These are phyloP conservation scores for Lachancea kluyveri DNA, from an alignment of 805 yeast genomes.

Conservation along the genomic window DNA sequence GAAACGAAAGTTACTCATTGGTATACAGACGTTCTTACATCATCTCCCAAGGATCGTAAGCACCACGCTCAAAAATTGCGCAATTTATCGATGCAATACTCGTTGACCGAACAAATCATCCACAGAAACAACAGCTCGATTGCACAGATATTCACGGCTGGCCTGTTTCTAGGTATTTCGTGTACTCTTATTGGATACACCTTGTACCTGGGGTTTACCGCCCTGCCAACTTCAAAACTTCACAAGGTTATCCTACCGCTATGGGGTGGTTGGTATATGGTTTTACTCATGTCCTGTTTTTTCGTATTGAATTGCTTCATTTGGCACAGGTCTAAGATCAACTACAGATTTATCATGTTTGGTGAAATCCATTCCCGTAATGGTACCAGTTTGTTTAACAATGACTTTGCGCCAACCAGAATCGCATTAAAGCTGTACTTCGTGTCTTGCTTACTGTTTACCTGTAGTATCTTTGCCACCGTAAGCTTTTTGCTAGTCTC, in stretches of 20 bases:
- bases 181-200: conserved; percentile 63
- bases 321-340: conserved; percentile 72
- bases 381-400: conserved; percentile 32
- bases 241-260: conserved; percentile 64
- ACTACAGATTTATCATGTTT: conserved; percentile 79
- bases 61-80: conserved; percentile 22
- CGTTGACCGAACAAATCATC: conserved; percentile 29
- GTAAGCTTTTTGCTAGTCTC: conserved; percentile 65
- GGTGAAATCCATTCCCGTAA: conserved; percentile 69
- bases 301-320: conserved; percentile 65
- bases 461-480: conserved; percentile 61
- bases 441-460: conserved; percentile 52
- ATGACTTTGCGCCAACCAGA: conserved; percentile 32
- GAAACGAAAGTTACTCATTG: conserved; percentile 33
- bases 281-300: conserved; percentile 52
- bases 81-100: conserved; percentile 25
- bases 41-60: conserved; percentile 23
- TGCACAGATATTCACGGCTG: conserved; percentile 50
- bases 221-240: conserved; percentile 34
- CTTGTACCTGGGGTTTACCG: conserved; percentile 43
- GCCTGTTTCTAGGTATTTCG: conserved; percentile 63
- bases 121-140: conserved; percentile 30
- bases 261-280: conserved; percentile 86
- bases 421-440: conserved; percentile 46
- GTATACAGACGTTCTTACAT: conserved; percentile 31